phyloP scores from a whole-genome alignment of 1,139 yeast genomes.

The Geotrichum aggregatum region DNA sequence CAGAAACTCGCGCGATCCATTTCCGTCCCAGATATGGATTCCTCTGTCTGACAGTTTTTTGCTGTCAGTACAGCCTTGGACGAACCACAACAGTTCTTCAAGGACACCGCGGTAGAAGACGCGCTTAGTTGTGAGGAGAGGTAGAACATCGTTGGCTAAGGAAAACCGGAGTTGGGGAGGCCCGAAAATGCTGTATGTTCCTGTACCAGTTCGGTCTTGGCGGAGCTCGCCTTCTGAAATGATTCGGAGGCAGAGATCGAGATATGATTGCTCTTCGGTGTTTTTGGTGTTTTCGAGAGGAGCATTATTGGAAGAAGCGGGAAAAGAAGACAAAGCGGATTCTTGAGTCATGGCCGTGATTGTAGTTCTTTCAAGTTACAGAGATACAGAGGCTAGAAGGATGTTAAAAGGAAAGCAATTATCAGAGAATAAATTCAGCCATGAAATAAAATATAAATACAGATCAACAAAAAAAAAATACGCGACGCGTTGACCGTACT shows the following conservation, averaged over 20 bases:
- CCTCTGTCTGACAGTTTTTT: conserved; percentile 72
- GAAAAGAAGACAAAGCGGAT: not conserved
- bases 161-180: conserved; percentile 93
- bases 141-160: conserved; percentile 67
- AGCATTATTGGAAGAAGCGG: no score
- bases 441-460: not conserved
- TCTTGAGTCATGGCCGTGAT: not conserved
- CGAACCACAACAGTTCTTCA: conserved; percentile 88
- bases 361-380: no score
- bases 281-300: no score
- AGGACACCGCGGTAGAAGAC: conserved; percentile 88
- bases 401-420: not conserved
- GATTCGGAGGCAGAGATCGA: conserved; percentile 73
- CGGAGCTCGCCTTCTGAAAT: conserved; percentile 82
- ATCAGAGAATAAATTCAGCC: not conserved
- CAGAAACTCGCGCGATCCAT: conserved; percentile 89
- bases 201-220: conserved; percentile 96
- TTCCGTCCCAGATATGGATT: conserved; percentile 97
- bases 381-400: no score
- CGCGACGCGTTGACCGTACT: conserved; percentile 1
- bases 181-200: conserved; percentile 83
- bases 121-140: conserved; percentile 85
- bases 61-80: conserved; percentile 86
- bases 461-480: not conserved
- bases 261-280: conserved; percentile 74